Conservation (phyloP, 345 rosid species). For the Odontarrhena argentea region DNA sequence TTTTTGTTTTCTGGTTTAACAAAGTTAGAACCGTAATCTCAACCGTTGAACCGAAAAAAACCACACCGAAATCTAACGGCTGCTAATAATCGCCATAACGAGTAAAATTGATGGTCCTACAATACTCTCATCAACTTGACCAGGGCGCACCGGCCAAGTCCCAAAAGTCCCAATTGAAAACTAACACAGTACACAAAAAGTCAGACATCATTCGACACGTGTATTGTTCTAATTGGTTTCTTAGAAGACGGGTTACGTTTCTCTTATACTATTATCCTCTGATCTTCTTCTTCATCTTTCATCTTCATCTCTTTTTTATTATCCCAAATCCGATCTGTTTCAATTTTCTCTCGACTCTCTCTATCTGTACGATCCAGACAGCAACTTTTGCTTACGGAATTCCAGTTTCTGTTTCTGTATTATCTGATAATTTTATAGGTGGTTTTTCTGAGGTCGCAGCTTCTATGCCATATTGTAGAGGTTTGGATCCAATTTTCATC, state of each 20-base stretch:
- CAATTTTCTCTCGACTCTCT: not conserved
- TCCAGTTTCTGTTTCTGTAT: slow-evolving; percentile 18
- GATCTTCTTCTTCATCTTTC: too few species aligned
- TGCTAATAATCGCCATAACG: not conserved
- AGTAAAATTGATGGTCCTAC: not conserved
- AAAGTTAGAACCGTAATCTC: slow-evolving; percentile 14
- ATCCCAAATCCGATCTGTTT: not conserved
- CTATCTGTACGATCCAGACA: slow-evolving; percentile 41
- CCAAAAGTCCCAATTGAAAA: slow-evolving; percentile 31
- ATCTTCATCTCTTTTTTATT: slow-evolving; percentile 11
- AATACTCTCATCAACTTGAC: not conserved
- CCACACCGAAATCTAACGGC: slow-evolving; percentile 17
- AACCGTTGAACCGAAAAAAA: not conserved
- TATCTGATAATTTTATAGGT: slow-evolving; percentile 1
- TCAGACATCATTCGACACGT: slow-evolving; percentile 20
- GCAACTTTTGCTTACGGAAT: not conserved
- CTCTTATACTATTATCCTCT: slow-evolving; percentile 19
- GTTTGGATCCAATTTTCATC: slow-evolving; percentile 41
- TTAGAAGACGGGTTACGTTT: slow-evolving; percentile 7
- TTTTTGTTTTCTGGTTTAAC: too few species aligned
- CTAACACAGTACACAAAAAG: slow-evolving; percentile 9
- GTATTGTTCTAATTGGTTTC: not conserved
- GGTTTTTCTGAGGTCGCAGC: slow-evolving; percentile 27
- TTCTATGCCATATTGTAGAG: slow-evolving; percentile 38
- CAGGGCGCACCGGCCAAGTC: slow-evolving; percentile 35